phyloP scores from a whole-genome alignment of 2,329 filamentous ascomycete species.

The Aureobasidium subglaciale region DNA sequence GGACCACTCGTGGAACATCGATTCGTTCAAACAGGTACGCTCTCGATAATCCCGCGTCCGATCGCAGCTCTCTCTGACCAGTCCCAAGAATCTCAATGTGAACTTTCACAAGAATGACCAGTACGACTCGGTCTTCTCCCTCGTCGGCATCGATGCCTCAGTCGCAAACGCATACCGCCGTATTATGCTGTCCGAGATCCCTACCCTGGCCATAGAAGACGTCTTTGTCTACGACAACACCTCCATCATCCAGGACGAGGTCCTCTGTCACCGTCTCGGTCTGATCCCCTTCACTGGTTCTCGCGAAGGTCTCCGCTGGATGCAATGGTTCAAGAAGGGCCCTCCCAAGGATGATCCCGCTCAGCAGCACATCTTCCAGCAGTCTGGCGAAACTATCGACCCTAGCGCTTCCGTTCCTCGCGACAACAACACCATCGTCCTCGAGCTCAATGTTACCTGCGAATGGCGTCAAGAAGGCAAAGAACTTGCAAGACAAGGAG shows the following conservation, averaged over 20 bases:
- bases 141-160: slow-evolving; percentile 84
- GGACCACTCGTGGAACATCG: slow-evolving; percentile 70
- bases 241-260: slow-evolving; percentile 95
- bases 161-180: slow-evolving; percentile 96
- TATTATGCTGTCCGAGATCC: slow-evolving; percentile 90
- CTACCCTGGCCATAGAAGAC: slow-evolving; percentile 86
- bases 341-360: slow-evolving; percentile 49
- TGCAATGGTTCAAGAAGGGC: slow-evolving; percentile 75
- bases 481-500: slow-evolving; percentile 54
- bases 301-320: slow-evolving; percentile 68
- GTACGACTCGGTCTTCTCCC: slow-evolving; percentile 76
- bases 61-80: slow-evolving; percentile 3
- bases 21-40: slow-evolving; percentile 57
- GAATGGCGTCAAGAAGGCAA: slow-evolving; percentile 61
- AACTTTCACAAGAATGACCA: slow-evolving; percentile 77
- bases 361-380: slow-evolving; percentile 35
- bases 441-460: slow-evolving; percentile 73
- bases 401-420: slow-evolving; percentile 41
- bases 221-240: slow-evolving; percentile 96
- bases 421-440: slow-evolving; percentile 82
- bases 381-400: slow-evolving; percentile 35
- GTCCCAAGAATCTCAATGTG: slow-evolving; percentile 58
- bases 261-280: slow-evolving; percentile 81
- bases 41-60: slow-evolving; percentile 1
- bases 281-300: slow-evolving; percentile 82